These are phyloP conservation scores for Quercus lobata DNA, from an alignment of 331 rosid genomes.

Conservation along the genomic window DNA sequence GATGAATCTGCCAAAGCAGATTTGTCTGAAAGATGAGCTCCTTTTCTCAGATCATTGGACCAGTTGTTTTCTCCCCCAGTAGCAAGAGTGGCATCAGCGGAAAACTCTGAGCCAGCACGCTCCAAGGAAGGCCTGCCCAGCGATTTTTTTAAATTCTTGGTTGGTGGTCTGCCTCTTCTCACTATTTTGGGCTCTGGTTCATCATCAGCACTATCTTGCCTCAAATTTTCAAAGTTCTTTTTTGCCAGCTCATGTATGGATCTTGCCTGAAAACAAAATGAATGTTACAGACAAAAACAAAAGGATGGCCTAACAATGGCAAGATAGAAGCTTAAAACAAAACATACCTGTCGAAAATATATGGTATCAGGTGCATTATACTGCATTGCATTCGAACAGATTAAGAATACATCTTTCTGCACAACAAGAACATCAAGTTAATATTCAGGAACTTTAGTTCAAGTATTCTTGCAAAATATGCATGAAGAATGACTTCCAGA, in stretches of 20 bases:
- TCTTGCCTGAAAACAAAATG: conserved; percentile 46
- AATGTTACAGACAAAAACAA: neutral
- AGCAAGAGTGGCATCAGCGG: conserved; percentile 46
- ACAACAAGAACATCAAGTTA: conserved; percentile 8
- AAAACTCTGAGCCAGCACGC: conserved; percentile 38
- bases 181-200: conserved; percentile 52
- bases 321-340: neutral
- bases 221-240: conserved; percentile 54
- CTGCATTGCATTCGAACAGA: conserved; percentile 71
- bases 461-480: neutral
- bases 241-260: conserved; percentile 65
- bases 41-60: conserved; percentile 44
- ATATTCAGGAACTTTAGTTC: neutral
- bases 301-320: neutral
- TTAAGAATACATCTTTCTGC: conserved; percentile 61
- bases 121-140: conserved; percentile 48
- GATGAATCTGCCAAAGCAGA: conserved; percentile 41
- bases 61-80: conserved; percentile 45
- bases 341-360: conserved; percentile 67
- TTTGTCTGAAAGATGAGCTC: conserved; percentile 32
- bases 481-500: neutral
- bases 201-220: conserved; percentile 67
- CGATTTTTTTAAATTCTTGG: conserved; percentile 47
- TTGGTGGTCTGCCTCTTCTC: conserved; percentile 72
- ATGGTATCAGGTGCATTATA: conserved; percentile 69